These are phyloP conservation scores for Climacium dendroides DNA, from an alignment of 225 moss, liverwort and hornwort genomes.

Conservation along the genomic window DNA sequence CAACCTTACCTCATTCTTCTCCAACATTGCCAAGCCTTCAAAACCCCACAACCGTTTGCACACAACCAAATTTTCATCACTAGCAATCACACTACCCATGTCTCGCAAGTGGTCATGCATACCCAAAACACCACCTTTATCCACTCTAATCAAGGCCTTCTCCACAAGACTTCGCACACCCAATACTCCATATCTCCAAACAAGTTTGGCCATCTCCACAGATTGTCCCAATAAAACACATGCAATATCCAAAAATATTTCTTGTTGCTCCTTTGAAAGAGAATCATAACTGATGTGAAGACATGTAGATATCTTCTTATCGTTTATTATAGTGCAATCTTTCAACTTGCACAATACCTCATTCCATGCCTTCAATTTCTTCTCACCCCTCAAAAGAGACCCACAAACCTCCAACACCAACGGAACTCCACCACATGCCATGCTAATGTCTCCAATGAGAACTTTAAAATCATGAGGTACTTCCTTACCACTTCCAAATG, in stretches of 20 bases:
- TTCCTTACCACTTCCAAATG: not conserved
- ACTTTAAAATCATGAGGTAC: accelerated
- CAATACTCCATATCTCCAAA: not conserved
- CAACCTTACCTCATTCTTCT: too few species aligned
- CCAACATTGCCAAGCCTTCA: too few species aligned
- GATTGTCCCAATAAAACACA: not conserved
- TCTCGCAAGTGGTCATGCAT: too few species aligned
- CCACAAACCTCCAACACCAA: not conserved
- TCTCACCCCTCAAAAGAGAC: not conserved
- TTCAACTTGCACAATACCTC: not conserved
- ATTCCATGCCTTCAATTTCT: not conserved
- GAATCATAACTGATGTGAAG: too few species aligned
- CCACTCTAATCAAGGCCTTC: too few species aligned
- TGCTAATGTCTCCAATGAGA: not conserved
- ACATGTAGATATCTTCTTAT: too few species aligned
- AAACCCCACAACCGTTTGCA: too few species aligned
- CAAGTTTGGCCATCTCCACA: too few species aligned
- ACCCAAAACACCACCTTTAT: accelerated
- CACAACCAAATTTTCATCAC: accelerated
- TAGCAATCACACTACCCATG: too few species aligned
- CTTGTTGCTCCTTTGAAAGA: too few species aligned
- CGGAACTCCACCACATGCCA: not conserved
- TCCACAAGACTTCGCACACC: not conserved
- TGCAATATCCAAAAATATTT: not conserved
- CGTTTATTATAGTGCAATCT: not conserved